Percentiles rank a stretch among this genome's conserved stretches.
Conservation (phyloP, 257 asterid genomes). For the Salvia rosmarinus region DNA sequence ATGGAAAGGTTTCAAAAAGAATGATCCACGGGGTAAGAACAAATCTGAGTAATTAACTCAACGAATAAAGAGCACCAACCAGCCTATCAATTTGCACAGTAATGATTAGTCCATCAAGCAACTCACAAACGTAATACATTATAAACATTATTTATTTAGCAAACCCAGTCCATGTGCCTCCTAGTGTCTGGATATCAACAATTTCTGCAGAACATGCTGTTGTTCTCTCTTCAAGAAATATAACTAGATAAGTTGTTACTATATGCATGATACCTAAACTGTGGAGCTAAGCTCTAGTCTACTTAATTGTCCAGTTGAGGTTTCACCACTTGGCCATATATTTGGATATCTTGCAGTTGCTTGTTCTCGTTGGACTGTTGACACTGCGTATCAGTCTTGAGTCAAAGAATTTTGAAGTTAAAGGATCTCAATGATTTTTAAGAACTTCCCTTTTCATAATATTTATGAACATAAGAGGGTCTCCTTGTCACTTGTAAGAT, state of each 20-base stretch:
- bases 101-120: background rate
- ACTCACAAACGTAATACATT: background rate
- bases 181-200: background rate
- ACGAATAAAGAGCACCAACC: background rate
- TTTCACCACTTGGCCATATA: background rate
- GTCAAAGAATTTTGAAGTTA: background rate
- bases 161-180: background rate
- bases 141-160: background rate
- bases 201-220: slow-evolving; percentile 6
- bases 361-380: background rate
- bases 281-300: slow-evolving; percentile 2
- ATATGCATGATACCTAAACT: slow-evolving; percentile 16
- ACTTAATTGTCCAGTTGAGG: background rate
- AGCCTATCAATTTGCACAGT: background rate
- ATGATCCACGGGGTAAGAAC: slow-evolving; percentile 3
- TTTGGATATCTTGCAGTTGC: background rate
- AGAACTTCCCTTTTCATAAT: background rate
- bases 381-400: slow-evolving; percentile 1
- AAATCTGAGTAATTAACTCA: background rate
- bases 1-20: background rate
- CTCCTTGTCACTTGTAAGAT: background rate
- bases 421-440: background rate
- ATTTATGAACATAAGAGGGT: background rate
- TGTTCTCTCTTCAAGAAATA: slow-evolving; percentile 1
- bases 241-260: background rate